Base-by-base conservation (phyloP, 1,284 basidiomycete genomes). In the Cryptococcus maquisensis region DNA sequence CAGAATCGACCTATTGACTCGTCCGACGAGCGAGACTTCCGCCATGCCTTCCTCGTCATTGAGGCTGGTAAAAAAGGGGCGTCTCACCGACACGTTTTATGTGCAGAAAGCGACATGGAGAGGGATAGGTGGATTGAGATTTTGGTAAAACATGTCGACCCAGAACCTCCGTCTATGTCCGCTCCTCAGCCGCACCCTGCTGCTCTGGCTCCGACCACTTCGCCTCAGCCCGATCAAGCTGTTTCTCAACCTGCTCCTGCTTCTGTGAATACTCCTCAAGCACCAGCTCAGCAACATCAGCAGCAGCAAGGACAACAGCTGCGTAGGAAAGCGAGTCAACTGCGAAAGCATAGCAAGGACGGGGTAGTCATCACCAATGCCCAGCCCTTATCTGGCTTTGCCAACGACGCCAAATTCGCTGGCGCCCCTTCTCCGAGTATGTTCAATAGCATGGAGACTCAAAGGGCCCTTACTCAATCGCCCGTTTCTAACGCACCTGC, bases 31-130 rank as follows among this genome's bases (percentile, higher is more conserved):
- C 90, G 90, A 68, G 89, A 96, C 60, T 96, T 95, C 65, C 83
- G 93, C 24, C 95, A 98, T 69, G 95, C 95, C 0, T 98, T 98
- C 78, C 83, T 98, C 55, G 91, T 98, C 67, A 90, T 98, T 58
- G 93, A 97, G 74, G 85, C 83, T 52, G 83, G 81, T 2, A 85
- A 85, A 13, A 82, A 82, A 44, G 70, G 86, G 4, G 82, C 85
- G 48, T 83, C 84, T 60, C 82, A 87, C 49, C 82, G 90, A 21
- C 95, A 98, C 71, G 93, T 98, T 32, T 79, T 98, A 4, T 98
- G 95, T 67, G 95, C 95, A 0, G 91, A 96, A 75, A 97, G 88
- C 69, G 95, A 98, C 74, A 78, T 81, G 46, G 92, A 96, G 68
- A 82, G 95, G 39, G 95, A 98, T 71, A 82, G 81, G 54, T 98